Base-by-base conservation (phyloP, 768 basidiomycete species). In the Rhodotorula kratochvilovae region DNA sequence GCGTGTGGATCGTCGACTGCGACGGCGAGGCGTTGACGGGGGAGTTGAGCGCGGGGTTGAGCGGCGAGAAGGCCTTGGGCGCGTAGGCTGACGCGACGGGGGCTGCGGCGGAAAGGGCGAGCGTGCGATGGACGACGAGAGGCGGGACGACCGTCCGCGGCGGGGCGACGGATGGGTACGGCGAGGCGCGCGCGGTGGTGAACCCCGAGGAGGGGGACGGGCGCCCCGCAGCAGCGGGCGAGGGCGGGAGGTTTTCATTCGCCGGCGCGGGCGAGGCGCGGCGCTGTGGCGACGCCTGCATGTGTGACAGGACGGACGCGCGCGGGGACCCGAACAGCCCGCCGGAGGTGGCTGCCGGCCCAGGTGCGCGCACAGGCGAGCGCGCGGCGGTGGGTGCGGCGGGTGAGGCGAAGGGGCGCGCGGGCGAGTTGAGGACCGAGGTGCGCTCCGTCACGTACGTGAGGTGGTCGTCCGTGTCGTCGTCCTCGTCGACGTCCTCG, bases 21-120 rank as follows among this genome's bases (percentile, higher is more conserved):
- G 46, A 33, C 19, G 59, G 53, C 5, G 68, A 63, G 16, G 45
- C 70, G 19, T 67, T 51, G 61, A 71, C 25, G 4, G 70, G 70
- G 17, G 70, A 71, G 57, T 71, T 71, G 35, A 62, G 36, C 15
- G 48, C 35, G n/a, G 70, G 70, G 60, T 66, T 71, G 43, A 71
- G 55, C 16, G 70, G 70, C 2, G 60, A 66, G 3, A 43, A 55
- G 29, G 50, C 48, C 29, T 53, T 60, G 11, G 33, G 57, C 35
- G 21, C 8, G 8, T 29, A 13, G 13, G 45, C n/a, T 19, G 19
- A 43, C 16, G 54, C 46, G 11, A n/a, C 16, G 1, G 61, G 2
- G 16, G 39, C 25, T 1, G 29, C 10, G 7, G 63, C n/a, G 63
- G 21, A 33, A 56, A 56, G 43, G 54, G 54, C 17, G 63, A 64